Percentiles rank a stretch among this genome's conserved stretches.
phyloP scores from a whole-genome alignment of 2,329 filamentous ascomycete genomes.

The Verticillium nubilum region DNA sequence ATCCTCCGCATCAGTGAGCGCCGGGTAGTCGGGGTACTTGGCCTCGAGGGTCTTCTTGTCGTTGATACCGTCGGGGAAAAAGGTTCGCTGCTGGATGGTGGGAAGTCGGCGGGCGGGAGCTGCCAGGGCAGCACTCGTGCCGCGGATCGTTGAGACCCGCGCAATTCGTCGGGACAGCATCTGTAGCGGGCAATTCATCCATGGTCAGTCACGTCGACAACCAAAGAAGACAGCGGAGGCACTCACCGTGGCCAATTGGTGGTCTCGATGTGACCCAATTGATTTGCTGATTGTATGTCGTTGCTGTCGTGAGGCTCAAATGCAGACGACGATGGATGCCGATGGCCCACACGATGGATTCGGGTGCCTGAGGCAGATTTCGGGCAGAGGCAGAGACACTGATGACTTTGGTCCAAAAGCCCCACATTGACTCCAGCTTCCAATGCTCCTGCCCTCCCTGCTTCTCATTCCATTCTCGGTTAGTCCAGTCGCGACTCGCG shows the following conservation, averaged over 20 bases:
- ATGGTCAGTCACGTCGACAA: neutral
- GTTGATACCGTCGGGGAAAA: conserved; percentile 45
- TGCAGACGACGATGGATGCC: conserved; percentile 9
- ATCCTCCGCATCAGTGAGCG: conserved; percentile 54
- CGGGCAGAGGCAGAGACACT: neutral
- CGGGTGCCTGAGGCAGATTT: conserved; percentile 8
- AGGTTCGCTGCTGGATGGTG: conserved; percentile 45
- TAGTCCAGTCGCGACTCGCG: conserved; percentile 2
- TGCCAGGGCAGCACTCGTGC: conserved; percentile 22
- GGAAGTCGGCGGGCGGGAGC: conserved; percentile 44
- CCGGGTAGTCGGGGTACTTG: conserved; percentile 44
- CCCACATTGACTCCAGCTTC: neutral
- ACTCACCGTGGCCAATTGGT: conserved; percentile 26
- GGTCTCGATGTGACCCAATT: conserved; percentile 27
- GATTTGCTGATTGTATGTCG: conserved; percentile 14
- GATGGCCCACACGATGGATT: conserved; percentile 16
- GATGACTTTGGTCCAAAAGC: neutral
- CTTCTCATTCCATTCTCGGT: conserved; percentile 5
- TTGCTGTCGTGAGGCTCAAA: conserved; percentile 12
- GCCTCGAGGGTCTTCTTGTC: conserved; percentile 41
- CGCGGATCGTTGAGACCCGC: conserved; percentile 40
- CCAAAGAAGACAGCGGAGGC: neutral
- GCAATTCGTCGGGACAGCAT: conserved; percentile 58
- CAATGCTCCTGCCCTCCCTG: neutral
- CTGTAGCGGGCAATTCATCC: conserved; percentile 27